Evolutionary conservation across 225 moss, liverwort and hornwort species (phyloP).

Genomic region (Polytrichum formosum): DNA sequence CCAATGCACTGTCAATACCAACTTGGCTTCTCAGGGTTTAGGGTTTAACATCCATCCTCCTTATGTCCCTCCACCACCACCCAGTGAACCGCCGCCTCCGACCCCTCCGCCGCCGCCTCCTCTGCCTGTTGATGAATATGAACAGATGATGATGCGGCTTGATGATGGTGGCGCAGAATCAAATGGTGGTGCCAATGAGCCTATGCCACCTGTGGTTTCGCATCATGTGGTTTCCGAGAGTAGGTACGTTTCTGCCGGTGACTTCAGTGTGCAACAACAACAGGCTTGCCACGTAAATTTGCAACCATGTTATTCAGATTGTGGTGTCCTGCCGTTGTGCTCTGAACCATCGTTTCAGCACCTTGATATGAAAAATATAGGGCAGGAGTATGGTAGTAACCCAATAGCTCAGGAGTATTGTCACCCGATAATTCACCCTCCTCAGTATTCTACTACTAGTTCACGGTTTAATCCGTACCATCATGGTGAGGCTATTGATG

Average conservation of each 20-base stretch:
- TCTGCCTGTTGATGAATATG: constrained; percentile 10
- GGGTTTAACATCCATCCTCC: constrained; percentile 2
- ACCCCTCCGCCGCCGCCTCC: constrained; percentile 26
- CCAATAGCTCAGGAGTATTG: constrained; percentile 4
- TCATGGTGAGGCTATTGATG: constrained; percentile 9
- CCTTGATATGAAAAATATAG: constrained; percentile 1
- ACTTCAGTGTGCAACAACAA: constrained; percentile 14
- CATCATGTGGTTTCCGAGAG: constrained; percentile 9
- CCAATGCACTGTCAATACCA: not conserved
- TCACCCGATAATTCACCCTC: constrained; percentile 5
- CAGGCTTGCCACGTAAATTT: constrained; percentile 11
- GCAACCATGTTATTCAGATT: constrained; percentile 11
- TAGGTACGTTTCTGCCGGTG: constrained; percentile 20
- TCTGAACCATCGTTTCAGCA: not conserved
- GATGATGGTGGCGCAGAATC: constrained; percentile 2
- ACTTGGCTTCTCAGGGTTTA: not conserved
- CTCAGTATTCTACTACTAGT: constrained; percentile 9
- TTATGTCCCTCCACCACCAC: constrained; percentile 34
- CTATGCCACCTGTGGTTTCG: constrained; percentile 5
- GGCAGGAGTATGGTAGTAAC: constrained; percentile 15
- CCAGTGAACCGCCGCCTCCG: constrained; percentile 20
- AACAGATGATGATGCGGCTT: constrained; percentile 10
- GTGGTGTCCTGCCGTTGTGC: not conserved
- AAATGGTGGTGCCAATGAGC: constrained; percentile 1
- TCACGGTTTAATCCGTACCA: constrained; percentile 4